These are phyloP conservation scores for Tricholoma bakamatsutake DNA, from an alignment of 768 basidiomycete genomes.

Conservation along the genomic window DNA sequence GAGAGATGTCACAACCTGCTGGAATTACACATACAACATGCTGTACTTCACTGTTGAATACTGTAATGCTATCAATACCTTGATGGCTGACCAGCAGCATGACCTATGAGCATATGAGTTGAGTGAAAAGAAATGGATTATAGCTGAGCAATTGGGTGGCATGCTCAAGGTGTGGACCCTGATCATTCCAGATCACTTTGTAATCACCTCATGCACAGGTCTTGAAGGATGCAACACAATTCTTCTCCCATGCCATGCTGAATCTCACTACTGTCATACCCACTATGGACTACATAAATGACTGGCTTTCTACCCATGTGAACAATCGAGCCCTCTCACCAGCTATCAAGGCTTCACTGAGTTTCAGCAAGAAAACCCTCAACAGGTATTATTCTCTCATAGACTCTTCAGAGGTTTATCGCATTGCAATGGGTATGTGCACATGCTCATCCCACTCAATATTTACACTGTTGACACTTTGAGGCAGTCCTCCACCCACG, in stretches of 20 bases:
- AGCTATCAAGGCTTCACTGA: constrained; percentile 15
- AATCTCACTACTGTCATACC: constrained; percentile 28
- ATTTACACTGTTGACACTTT: no score
- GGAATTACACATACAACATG: constrained; percentile 21
- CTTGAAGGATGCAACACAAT: constrained; percentile 26
- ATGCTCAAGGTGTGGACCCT: constrained; percentile 20
- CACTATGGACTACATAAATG: constrained; percentile 30
- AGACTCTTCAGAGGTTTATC: constrained; percentile 12
- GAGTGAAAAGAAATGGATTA: constrained; percentile 19
- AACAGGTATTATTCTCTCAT: constrained; percentile 22
- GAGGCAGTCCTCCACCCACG: no score
- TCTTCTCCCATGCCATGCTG: constrained; percentile 22
- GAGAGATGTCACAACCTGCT: constrained; percentile 17
- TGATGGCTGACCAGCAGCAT: constrained; percentile 14
- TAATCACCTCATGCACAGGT: constrained; percentile 14
- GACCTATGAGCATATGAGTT: constrained; percentile 15
- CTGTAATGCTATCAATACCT: constrained; percentile 13
- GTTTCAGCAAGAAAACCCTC: constrained; percentile 18
- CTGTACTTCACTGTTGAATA: constrained; percentile 22
- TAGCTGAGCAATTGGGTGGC: constrained; percentile 19
- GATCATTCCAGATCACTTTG: not conserved
- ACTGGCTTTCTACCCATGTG: constrained; percentile 5
- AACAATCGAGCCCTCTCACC: constrained; percentile 3
- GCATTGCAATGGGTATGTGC: not conserved
- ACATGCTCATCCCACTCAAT: no score